Conservation (phyloP, 2,329 filamentous ascomycete genomes). For the Paecilomyces niveus region DNA sequence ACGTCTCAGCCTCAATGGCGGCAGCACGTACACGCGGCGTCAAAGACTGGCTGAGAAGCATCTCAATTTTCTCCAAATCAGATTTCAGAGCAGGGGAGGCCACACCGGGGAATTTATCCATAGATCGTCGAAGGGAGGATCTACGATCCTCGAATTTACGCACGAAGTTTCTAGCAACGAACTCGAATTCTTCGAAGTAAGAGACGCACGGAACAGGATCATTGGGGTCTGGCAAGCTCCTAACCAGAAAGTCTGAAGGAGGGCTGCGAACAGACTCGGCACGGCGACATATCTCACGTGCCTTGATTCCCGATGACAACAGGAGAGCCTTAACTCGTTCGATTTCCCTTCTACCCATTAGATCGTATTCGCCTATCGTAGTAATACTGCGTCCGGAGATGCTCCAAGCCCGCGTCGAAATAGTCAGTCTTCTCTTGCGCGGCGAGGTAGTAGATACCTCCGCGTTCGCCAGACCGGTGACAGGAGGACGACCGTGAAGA, state of each 20-base stretch:
- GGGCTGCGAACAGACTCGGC: slow-evolving; percentile 44
- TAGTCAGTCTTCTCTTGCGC: slow-evolving; percentile 25
- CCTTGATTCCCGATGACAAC: slow-evolving; percentile 81
- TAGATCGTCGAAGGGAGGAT: slow-evolving; percentile 35
- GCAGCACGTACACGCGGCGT: slow-evolving; percentile 57
- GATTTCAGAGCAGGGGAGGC: slow-evolving; percentile 39
- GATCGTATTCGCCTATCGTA: slow-evolving; percentile 23
- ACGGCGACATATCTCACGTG: slow-evolving; percentile 66
- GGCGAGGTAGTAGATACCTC: slow-evolving; percentile 22
- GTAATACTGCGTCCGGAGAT: slow-evolving; percentile 46
- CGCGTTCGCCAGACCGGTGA: slow-evolving; percentile 40
- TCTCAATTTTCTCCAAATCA: slow-evolving; percentile 38
- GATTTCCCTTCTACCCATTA: slow-evolving; percentile 63
- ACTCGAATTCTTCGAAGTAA: slow-evolving; percentile 45
- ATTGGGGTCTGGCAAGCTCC: slow-evolving; percentile 18
- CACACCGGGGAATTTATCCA: slow-evolving; percentile 40
- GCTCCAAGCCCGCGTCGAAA: slow-evolving; percentile 49
- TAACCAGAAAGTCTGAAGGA: slow-evolving; percentile 29
- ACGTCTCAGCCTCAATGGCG: slow-evolving; percentile 72
- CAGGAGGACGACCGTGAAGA: slow-evolving; percentile 29
- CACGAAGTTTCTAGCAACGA: slow-evolving; percentile 47
- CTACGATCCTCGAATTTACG: slow-evolving; percentile 40
- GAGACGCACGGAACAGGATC: slow-evolving; percentile 34
- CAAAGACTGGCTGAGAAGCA: slow-evolving; percentile 42
- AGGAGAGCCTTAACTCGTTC: slow-evolving; percentile 71